Percentiles rank a stretch among this genome's conserved stretches.
Evolutionary conservation across 179 eudicot genomes (phyloP).

Genomic region (Spinacia oleracea): DNA sequence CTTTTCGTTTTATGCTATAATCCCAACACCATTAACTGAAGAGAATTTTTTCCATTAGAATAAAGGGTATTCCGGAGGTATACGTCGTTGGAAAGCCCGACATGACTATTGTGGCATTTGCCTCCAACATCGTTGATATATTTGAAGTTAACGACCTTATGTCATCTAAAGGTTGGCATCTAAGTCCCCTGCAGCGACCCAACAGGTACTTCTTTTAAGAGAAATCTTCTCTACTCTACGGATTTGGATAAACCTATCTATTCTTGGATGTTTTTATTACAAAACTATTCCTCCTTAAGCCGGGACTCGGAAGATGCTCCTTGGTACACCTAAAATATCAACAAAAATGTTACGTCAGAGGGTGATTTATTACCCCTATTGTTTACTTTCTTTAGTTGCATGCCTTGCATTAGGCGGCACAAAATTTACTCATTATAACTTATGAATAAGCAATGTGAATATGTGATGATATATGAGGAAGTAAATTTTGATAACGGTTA

Average conservation of each 20-base stretch:
- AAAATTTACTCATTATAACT: not conserved
- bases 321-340: not conserved
- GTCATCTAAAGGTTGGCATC: slow-evolving; percentile 97
- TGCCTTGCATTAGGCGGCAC: not conserved
- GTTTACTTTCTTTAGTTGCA: not conserved
- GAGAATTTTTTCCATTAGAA: slow-evolving; percentile 37
- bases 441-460: not conserved
- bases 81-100: slow-evolving; percentile 85
- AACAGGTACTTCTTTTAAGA: slow-evolving; percentile 51
- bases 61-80: slow-evolving; percentile 69
- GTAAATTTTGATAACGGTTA: too few relatives aligned
- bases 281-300: not conserved
- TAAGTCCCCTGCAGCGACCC: slow-evolving; percentile 91
- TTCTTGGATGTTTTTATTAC: not conserved
- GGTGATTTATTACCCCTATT: not conserved
- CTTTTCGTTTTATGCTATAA: not conserved
- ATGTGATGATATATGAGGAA: too few relatives aligned
- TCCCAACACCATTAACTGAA: not conserved
- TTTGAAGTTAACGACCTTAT: slow-evolving; percentile 91
- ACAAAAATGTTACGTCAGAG: not conserved
- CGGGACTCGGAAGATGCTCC: not conserved
- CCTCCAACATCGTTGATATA: slow-evolving; percentile 70
- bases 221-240: not conserved
- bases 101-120: slow-evolving; percentile 97
- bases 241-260: not conserved